Conservation (phyloP, 768 basidiomycete species). For the Suillus alpinus region DNA sequence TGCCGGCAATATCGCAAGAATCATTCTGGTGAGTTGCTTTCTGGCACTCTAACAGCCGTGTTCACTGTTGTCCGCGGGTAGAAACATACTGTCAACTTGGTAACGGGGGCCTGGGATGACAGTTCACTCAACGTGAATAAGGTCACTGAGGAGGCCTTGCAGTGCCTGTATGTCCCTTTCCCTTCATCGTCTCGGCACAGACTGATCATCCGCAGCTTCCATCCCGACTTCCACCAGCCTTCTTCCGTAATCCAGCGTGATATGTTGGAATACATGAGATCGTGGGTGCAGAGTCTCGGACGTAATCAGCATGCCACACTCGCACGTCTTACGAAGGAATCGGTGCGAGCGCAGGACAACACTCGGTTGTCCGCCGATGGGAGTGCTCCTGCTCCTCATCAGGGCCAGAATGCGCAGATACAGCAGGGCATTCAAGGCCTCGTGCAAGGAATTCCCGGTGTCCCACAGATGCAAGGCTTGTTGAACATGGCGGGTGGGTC, state of each 20-base stretch:
- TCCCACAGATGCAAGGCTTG: constrained; percentile 40
- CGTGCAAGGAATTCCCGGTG: constrained; percentile 44
- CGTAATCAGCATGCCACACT: constrained; percentile 47
- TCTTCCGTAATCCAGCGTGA: constrained; percentile 67
- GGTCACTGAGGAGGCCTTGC: constrained; percentile 59
- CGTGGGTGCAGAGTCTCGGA: constrained; percentile 57
- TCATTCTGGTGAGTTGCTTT: constrained; percentile 53
- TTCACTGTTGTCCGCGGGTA: constrained; percentile 18
- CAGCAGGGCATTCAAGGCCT: constrained; percentile 50
- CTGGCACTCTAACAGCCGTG: neutral
- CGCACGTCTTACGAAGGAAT: constrained; percentile 56
- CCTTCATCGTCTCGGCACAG: neutral
- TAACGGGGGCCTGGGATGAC: constrained; percentile 84
- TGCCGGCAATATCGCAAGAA: constrained; percentile 70
- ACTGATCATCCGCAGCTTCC: constrained; percentile 51
- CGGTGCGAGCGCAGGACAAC: constrained; percentile 73
- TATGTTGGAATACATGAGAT: constrained; percentile 68
- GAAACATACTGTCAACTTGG: constrained; percentile 63
- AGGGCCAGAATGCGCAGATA: constrained; percentile 44
- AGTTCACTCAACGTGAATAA: constrained; percentile 52
- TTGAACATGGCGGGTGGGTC: constrained; percentile 27
- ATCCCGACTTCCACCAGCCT: constrained; percentile 75
- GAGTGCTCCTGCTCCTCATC: constrained; percentile 43
- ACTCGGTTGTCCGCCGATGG: constrained; percentile 56
- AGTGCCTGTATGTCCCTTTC: constrained; percentile 52